Evolutionary conservation across 73 alveolate species (phyloP).

Genomic region (Durusdinium trenchii): DNA sequence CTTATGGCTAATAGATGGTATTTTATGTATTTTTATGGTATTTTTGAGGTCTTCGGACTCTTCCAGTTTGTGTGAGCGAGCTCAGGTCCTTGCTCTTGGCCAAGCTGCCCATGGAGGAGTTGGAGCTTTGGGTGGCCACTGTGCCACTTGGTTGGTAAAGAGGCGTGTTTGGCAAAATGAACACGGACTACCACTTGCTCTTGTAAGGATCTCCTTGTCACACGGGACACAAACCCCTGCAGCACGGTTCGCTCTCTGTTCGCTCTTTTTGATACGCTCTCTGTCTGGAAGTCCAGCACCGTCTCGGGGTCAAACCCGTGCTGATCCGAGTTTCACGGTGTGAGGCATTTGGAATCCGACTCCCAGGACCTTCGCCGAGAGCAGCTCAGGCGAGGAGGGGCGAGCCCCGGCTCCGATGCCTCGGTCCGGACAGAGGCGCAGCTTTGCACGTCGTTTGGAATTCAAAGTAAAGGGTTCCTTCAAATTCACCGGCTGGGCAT

Average conservation of each 20-base stretch:
- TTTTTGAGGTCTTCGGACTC: background rate
- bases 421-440: background rate
- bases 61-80: background rate
- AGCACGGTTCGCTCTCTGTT: background rate
- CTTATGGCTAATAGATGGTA: background rate
- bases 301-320: no score
- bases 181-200: no score
- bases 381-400: constrained; percentile 13
- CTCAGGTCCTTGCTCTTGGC: constrained; percentile 41
- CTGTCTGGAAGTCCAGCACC: no score
- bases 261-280: background rate
- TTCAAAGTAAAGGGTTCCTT: no score
- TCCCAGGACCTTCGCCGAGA: constrained; percentile 5
- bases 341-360: constrained; percentile 34
- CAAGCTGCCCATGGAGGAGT: constrained; percentile 9
- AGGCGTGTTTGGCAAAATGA: no score
- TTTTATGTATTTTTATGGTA: background rate
- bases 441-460: background rate
- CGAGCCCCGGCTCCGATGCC: background rate
- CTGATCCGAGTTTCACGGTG: no score
- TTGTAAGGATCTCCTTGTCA: no score
- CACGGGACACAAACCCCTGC: no score
- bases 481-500: no score
- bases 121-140: constrained; percentile 34
- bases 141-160: background rate